Base-by-base conservation (phyloP, 139 green algal species). In the Zygnema cylindricum region DNA sequence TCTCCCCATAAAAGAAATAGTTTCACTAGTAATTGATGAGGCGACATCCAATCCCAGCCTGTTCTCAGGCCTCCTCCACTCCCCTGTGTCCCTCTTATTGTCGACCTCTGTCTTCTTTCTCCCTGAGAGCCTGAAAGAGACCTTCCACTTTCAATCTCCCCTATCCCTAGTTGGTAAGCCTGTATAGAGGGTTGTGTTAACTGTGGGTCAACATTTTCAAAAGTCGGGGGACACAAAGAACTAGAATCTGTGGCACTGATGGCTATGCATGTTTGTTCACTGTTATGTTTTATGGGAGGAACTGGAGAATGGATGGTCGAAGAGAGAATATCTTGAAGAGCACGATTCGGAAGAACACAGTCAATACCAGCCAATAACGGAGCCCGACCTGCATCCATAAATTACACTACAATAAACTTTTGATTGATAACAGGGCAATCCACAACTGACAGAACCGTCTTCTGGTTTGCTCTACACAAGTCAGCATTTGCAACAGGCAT, bases 291-390 rank as follows among this genome's bases (percentile, higher is more conserved):
- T n/a, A n/a, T n/a, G n/a, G n/a, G n/a, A n/a, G n/a, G n/a, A n/a
- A n/a, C n/a, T n/a, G n/a, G n/a, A n/a, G n/a, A n/a, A n/a, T n/a
- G n/a, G 71, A 16, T 79, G 3, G 71, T 79, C 11, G 71, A 41
- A 79, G 71, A 41, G 3, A 79, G 36, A 43, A 79, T 11, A 7
- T 79, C 71, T 41, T 43, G 36, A 43, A 79, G 3, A 23, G 71
- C 38, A 54, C 71, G 36, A 16, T 79, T 79, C 11, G 71, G 71
- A 16, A 79, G 71, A 41, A 79, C 71, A 16, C 71, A 79, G 71
- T 79, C 71, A 43, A 43, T 79, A 3, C 71, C 71, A 43, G 11
- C 71, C 71, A 79, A 16, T 23, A 79, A 16, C 16, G 71, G 36
- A 41, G 71, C 71, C 71, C 71, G 36, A 16, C 71, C 71, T 79